These are phyloP conservation scores for Cytidiella melzeri DNA, from an alignment of 768 basidiomycete species.

Conservation along the genomic window DNA sequence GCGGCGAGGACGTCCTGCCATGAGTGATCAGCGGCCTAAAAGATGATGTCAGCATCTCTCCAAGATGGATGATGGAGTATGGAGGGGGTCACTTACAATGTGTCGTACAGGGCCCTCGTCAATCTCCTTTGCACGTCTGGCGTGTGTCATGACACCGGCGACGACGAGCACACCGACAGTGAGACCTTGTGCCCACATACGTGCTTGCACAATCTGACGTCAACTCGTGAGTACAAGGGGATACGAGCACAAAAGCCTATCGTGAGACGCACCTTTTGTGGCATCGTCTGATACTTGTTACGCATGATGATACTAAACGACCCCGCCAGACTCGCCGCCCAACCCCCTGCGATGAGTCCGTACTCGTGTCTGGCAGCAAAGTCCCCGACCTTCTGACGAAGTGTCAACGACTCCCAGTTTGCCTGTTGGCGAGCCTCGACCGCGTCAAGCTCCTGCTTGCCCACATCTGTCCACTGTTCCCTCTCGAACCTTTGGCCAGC, in stretches of 20 bases:
- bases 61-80: not conserved
- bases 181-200: slow-evolving; percentile 83
- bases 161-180: slow-evolving; percentile 71
- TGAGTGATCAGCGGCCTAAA: slow-evolving; percentile 25
- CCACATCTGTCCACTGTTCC: slow-evolving; percentile 54
- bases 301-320: slow-evolving; percentile 67
- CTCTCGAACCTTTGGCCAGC: slow-evolving; percentile 59
- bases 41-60: not conserved
- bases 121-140: slow-evolving; percentile 32
- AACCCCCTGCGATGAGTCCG: slow-evolving; percentile 63
- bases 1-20: slow-evolving; percentile 25
- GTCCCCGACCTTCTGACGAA: slow-evolving; percentile 50
- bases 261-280: slow-evolving; percentile 24
- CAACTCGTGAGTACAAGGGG: not conserved
- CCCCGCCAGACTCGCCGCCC: slow-evolving; percentile 61
- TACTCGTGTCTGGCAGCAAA: slow-evolving; percentile 67
- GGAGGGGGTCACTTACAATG: slow-evolving; percentile 10
- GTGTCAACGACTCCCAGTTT: slow-evolving; percentile 47
- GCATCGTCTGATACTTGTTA: slow-evolving; percentile 39
- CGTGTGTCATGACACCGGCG: slow-evolving; percentile 58
- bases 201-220: slow-evolving; percentile 63
- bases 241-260: not conserved
- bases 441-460: slow-evolving; percentile 47
- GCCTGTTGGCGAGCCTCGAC: slow-evolving; percentile 35
- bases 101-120: slow-evolving; percentile 21